Evolutionary conservation across 2,329 filamentous ascomycete genomes (phyloP).

Genomic region (Beauveria sp.): DNA sequence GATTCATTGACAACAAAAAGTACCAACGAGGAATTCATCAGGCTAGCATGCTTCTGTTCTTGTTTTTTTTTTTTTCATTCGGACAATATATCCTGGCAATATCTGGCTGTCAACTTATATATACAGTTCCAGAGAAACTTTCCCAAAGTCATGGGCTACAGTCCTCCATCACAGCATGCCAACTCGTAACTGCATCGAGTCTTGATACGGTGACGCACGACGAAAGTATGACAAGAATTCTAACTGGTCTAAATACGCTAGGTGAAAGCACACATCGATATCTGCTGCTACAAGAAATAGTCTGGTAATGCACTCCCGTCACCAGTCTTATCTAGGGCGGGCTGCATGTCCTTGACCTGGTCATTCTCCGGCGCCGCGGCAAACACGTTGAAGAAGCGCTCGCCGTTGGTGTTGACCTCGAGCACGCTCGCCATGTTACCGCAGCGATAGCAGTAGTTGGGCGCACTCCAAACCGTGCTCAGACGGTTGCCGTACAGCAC

Average conservation of each 20-base stretch:
- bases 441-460: constrained; percentile 92
- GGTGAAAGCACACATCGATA: neutral
- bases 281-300: constrained; percentile 55
- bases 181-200: neutral
- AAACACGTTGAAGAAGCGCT: constrained; percentile 96
- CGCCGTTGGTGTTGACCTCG: constrained; percentile 88
- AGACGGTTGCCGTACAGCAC: constrained; percentile 91
- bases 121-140: neutral
- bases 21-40: neutral
- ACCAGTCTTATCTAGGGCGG: constrained; percentile 62
- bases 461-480: constrained; percentile 96
- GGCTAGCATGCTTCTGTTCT: neutral
- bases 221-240: neutral
- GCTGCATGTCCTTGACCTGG: constrained; percentile 76
- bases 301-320: constrained; percentile 59
- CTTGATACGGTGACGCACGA: neutral
- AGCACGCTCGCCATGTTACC: constrained; percentile 96
- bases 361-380: constrained; percentile 96
- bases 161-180: neutral
- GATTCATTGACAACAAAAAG: neutral
- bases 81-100: constrained; percentile 3
- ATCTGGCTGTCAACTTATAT: neutral
- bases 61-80: neutral
- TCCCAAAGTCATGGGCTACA: neutral
- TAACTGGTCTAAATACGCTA: neutral